These are phyloP conservation scores for Plicaturopsis crispa DNA, from an alignment of 768 basidiomycete genomes.

Conservation along the genomic window DNA sequence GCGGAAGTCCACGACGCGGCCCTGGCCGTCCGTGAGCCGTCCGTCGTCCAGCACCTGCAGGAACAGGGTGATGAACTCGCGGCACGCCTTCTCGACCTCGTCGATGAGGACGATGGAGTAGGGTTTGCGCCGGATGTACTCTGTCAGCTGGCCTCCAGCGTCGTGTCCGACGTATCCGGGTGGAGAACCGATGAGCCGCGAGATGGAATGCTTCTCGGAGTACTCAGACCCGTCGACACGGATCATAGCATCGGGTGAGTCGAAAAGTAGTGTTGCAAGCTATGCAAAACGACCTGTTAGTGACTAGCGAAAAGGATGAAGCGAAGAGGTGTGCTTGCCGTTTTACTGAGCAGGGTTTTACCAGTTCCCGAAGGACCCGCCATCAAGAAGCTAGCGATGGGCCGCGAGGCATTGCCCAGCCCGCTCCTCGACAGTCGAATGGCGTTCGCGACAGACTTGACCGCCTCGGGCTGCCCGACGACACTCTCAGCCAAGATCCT, in stretches of 20 bases:
- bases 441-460: conserved; percentile 90
- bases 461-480: conserved; percentile 86
- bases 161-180: conserved; percentile 93
- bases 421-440: conserved; percentile 90
- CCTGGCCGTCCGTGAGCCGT: conserved; percentile 86
- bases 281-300: conserved; percentile 18
- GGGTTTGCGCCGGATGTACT: conserved; percentile 87
- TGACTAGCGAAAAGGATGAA: background rate
- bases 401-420: conserved; percentile 80
- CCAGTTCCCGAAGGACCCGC: conserved; percentile 89
- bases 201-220: conserved; percentile 73
- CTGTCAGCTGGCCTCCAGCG: conserved; percentile 84
- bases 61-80: conserved; percentile 64
- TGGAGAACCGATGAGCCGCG: conserved; percentile 64
- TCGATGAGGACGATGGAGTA: conserved; percentile 83
- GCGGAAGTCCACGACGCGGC: conserved; percentile 80
- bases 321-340: conserved; percentile 47
- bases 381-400: conserved; percentile 91
- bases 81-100: conserved; percentile 88
- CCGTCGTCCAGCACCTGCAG: conserved; percentile 90
- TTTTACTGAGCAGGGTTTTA: conserved; percentile 87
- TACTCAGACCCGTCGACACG: conserved; percentile 92
- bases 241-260: conserved; percentile 87
- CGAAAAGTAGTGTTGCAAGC: conserved; percentile 87
- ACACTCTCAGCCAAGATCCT: conserved; percentile 69